phyloP scores from a whole-genome alignment of 179 eudicot genomes.

The Beta macrorhiza region DNA sequence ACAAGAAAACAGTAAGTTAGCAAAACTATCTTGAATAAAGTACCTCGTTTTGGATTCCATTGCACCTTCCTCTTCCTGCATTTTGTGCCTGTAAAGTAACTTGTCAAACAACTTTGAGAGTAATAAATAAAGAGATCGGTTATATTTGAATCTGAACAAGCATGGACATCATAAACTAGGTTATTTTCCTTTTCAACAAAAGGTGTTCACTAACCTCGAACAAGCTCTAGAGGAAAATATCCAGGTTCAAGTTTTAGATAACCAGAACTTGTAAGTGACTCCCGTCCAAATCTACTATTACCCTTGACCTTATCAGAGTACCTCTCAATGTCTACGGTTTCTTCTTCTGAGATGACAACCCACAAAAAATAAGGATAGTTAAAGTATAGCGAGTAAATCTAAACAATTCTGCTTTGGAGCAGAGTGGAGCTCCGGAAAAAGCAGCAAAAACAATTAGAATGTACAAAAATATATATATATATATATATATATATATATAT shows the following conservation, averaged over 20 bases:
- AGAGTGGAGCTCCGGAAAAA: neutral
- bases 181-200: neutral
- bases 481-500: neutral
- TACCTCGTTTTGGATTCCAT: conserved; percentile 41
- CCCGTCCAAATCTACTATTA: conserved; percentile 16
- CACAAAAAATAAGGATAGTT: conserved; percentile 11
- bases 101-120: conserved; percentile 17
- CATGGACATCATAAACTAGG: neutral
- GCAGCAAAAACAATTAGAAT: conserved; percentile 5
- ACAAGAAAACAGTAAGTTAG: neutral
- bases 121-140: neutral
- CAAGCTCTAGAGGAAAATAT: conserved; percentile 40
- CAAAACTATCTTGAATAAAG: conserved; percentile 1
- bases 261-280: conserved; percentile 31
- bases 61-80: conserved; percentile 28
- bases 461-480: neutral
- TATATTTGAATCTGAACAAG: neutral
- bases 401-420: neutral
- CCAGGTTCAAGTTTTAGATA: conserved; percentile 36
- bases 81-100: conserved; percentile 33
- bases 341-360: conserved; percentile 24
- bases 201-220: conserved; percentile 31
- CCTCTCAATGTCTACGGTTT: conserved; percentile 29
- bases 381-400: conserved; percentile 1
- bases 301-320: conserved; percentile 28